phyloP scores from a whole-genome alignment of 2,329 filamentous ascomycete species.

The Beauveria bassiana region DNA sequence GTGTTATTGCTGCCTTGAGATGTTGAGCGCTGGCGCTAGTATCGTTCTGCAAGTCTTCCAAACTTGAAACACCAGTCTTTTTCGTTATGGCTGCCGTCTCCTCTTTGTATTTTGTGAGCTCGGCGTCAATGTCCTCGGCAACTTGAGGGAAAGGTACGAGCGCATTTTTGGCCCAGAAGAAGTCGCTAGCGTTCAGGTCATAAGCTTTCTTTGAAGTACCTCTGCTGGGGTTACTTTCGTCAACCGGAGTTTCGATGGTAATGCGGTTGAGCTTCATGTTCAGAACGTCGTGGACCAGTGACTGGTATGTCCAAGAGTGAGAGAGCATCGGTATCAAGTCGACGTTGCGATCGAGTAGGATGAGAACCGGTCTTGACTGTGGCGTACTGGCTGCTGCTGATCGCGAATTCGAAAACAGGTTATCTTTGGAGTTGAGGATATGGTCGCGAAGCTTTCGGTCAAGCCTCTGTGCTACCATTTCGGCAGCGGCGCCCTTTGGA shows the following conservation, averaged over 20 bases:
- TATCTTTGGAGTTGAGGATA: constrained; percentile 95
- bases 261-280: constrained; percentile 74
- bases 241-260: constrained; percentile 75
- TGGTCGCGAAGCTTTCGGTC: constrained; percentile 95
- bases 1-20: constrained; percentile 88
- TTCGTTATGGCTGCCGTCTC: constrained; percentile 90
- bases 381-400: constrained; percentile 53
- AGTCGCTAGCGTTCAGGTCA: constrained; percentile 82
- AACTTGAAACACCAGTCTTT: constrained; percentile 85
- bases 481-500: constrained; percentile 84
- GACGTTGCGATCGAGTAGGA: constrained; percentile 91
- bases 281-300: constrained; percentile 61
- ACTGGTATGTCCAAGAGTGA: constrained; percentile 79
- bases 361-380: constrained; percentile 75
- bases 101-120: constrained; percentile 90
- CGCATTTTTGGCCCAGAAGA: constrained; percentile 94
- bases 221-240: constrained; percentile 67
- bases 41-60: constrained; percentile 89
- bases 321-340: constrained; percentile 98
- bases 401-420: constrained; percentile 73
- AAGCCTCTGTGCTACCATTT: constrained; percentile 88
- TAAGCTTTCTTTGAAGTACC: constrained; percentile 81
- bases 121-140: constrained; percentile 89
- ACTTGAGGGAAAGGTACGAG: constrained; percentile 88
- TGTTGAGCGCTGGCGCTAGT: constrained; percentile 85